Evolutionary conservation across 1,139 yeast genomes (phyloP), one percentile per base, ranked within the genome.

Genomic region (Yamadazyma spencermartinsiae): DNA sequence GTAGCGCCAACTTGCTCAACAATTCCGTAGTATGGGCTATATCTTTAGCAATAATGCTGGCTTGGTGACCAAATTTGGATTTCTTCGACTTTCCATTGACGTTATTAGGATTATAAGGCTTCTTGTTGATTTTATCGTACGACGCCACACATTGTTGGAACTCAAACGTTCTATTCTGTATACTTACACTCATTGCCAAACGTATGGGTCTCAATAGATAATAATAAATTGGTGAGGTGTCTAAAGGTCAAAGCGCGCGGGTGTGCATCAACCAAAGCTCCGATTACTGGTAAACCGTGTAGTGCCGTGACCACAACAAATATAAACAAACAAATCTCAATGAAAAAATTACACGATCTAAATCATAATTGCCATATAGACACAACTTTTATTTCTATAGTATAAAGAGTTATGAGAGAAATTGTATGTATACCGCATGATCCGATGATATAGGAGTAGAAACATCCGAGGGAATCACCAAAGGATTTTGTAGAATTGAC

Each of bases 1-100:
- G 63, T 33, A 79, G 53, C 1, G 98, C 96, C 36, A 92, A 71
- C 51, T 89, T 83, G 35, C 86, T 80, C 43, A 94, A 72, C 53
- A 89, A 71, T 41, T 82, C 89, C 2, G 97, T 90, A n/a, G 94
- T 88, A 43, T 81, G 83, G 13, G 89, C 84, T 40, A 92, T 88
- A 54, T 92, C 97, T 53, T 81, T 84, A 36, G 98, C 97, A 32
- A 92, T 87, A 19, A 72, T 65, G 26, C 92, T 77, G 2, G 99
- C 99, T 49, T 82, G 81, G 44, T 72, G 70, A 45, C 89, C 83
- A 61, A 92, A 92, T 57, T 84, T 88, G 34, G 86, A 76, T 50
- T 75, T 79, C 44, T 63, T 68, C 12, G 49, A 10, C 42, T 31
- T 27, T 36, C 31, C 17, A 36, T 23, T 13, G 7, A 32, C 28